These are phyloP conservation scores for Saccharomycopsis sp. DNA, from an alignment of 805 yeast species.

Conservation along the genomic window DNA sequence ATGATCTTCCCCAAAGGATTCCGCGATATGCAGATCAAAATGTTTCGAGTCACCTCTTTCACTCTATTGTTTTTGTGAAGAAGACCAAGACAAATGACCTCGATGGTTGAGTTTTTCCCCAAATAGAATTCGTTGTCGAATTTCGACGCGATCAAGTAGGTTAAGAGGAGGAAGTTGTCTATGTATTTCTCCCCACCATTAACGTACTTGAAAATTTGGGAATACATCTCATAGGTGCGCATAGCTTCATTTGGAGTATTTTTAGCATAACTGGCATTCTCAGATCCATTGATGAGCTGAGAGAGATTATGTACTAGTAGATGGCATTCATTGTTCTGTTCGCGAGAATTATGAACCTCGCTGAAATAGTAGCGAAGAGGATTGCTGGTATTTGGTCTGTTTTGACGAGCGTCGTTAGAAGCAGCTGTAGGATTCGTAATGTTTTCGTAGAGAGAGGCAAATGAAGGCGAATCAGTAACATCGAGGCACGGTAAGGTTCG, in stretches of 20 bases:
- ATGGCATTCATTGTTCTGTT: not conserved
- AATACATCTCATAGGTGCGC: constrained; percentile 3
- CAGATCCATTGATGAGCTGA: not conserved
- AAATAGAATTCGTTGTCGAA: constrained; percentile 29
- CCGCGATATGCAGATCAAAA: constrained; percentile 5
- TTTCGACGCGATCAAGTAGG: constrained; percentile 26
- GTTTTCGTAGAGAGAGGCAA: not conserved
- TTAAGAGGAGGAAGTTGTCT: constrained; percentile 28
- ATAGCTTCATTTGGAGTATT: not conserved
- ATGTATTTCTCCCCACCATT: not conserved
- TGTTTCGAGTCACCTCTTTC: not conserved
- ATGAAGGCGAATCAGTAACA: not conserved
- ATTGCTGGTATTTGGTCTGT: not conserved
- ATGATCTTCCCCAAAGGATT: constrained; percentile 10
- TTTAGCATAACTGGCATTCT: not conserved
- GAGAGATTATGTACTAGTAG: not conserved
- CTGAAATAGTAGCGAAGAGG: not conserved
- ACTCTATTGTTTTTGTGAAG: constrained; percentile 33
- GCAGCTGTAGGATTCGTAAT: not conserved
- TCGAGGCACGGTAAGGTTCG: not conserved
- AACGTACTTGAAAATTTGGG: not conserved
- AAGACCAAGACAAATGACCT: constrained; percentile 34
- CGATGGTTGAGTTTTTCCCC: constrained; percentile 41
- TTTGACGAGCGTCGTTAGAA: not conserved
- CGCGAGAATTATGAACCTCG: not conserved